These are phyloP conservation scores for Cladosporium cucumerinum DNA, from an alignment of 2,329 filamentous ascomycete species.

Conservation along the genomic window DNA sequence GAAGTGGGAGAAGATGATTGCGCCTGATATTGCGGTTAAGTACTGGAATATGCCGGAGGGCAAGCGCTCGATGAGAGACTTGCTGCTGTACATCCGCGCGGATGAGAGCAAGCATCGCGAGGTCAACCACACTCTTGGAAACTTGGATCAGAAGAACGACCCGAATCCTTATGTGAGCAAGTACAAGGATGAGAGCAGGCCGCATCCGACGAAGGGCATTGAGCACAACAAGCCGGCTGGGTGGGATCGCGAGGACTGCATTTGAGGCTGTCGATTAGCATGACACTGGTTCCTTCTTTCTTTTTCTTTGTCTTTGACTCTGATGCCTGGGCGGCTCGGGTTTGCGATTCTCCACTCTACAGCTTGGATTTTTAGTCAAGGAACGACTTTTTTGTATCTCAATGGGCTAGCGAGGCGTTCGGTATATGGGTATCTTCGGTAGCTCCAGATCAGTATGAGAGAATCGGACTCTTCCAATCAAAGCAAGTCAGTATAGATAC, in stretches of 20 bases:
- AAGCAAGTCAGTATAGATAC: not conserved
- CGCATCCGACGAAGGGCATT: slow-evolving; percentile 68
- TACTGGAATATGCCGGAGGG: slow-evolving; percentile 96
- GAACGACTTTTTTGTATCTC: not conserved
- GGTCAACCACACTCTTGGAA: slow-evolving; percentile 92
- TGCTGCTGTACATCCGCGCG: slow-evolving; percentile 85
- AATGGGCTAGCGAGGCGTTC: slow-evolving; percentile 3
- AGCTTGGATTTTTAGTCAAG: not conserved
- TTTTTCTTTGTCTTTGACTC: not conserved
- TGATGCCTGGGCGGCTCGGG: not conserved
- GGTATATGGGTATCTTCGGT: not conserved
- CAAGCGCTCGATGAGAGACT: slow-evolving; percentile 75
- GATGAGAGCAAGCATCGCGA: slow-evolving; percentile 78
- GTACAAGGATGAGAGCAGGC: slow-evolving; percentile 66
- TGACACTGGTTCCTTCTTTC: not conserved
- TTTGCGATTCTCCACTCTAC: slow-evolving; percentile 2
- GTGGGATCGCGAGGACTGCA: slow-evolving; percentile 72
- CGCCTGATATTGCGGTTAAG: slow-evolving; percentile 82
- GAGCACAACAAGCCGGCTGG: slow-evolving; percentile 65
- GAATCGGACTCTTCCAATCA: not conserved
- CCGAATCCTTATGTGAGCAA: slow-evolving; percentile 88
- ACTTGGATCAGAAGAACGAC: slow-evolving; percentile 78
- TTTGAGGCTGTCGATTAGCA: not conserved
- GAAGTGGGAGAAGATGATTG: slow-evolving; percentile 72
- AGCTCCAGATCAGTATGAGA: not conserved